Percentiles rank a stretch among this genome's conserved stretches.
These are phyloP conservation scores for Phallus indusiatus DNA, from an alignment of 768 basidiomycete species.

Conservation along the genomic window DNA sequence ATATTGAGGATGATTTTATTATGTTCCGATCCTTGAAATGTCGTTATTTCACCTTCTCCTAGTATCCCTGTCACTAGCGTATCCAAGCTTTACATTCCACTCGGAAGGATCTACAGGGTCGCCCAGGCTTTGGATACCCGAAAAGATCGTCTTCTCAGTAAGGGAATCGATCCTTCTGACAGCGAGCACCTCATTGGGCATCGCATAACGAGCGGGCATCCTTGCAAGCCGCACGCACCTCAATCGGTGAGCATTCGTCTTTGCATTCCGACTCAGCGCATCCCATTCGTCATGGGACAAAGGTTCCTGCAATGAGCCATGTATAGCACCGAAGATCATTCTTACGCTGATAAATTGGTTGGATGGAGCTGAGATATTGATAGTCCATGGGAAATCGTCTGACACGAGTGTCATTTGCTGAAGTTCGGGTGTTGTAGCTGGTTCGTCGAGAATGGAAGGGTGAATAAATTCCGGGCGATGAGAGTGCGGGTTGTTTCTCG, in stretches of 20 bases:
- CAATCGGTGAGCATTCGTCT: not conserved
- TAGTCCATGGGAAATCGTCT: not conserved
- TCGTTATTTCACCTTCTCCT: not conserved
- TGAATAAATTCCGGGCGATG: not conserved
- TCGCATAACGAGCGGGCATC: not conserved
- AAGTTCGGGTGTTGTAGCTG: not conserved
- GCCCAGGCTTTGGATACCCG: conserved; percentile 3
- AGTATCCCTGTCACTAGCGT: not conserved
- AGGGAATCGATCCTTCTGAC: not conserved
- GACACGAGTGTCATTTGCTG: not conserved
- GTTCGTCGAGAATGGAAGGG: not conserved
- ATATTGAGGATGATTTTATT: not conserved
- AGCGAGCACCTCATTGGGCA: not conserved
- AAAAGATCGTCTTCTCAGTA: not conserved
- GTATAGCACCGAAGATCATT: not conserved
- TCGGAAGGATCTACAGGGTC: not conserved
- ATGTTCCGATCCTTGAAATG: not conserved
- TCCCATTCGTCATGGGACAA: conserved; percentile 3
- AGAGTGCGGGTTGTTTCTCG: not conserved
- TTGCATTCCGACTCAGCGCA: not conserved
- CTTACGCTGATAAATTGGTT: not conserved
- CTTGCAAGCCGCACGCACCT: conserved; percentile 3
- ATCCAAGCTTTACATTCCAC: not conserved
- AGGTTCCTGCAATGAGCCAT: conserved; percentile 1
- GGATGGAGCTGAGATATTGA: not conserved